These are phyloP conservation scores for Boletellus deceptivus DNA, from an alignment of 1,284 basidiomycete genomes.

Conservation along the genomic window DNA sequence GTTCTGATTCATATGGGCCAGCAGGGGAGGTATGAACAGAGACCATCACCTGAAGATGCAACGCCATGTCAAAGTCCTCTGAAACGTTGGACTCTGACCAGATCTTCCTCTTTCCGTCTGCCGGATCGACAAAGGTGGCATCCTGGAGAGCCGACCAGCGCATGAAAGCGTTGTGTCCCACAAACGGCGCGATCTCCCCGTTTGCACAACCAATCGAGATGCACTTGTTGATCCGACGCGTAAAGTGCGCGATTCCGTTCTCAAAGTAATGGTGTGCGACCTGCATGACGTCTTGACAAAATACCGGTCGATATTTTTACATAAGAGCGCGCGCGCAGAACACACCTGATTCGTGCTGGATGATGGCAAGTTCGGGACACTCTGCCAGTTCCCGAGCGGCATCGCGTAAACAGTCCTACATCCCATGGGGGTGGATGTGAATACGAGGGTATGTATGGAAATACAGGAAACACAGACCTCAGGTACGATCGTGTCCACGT, in stretches of 20 bases:
- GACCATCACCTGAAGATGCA: neutral
- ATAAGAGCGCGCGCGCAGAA: too few relatives aligned
- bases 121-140: neutral
- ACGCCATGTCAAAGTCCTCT: neutral
- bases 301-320: too few relatives aligned
- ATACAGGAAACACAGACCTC: constrained; percentile 31
- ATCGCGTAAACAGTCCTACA: neutral
- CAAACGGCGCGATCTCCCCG: neutral
- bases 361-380: too few relatives aligned
- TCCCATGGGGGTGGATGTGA: neutral
- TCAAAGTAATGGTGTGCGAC: neutral
- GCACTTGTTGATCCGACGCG: neutral
- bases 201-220: neutral
- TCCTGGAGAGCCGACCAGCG: neutral
- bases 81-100: neutral
- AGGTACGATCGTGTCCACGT: constrained; percentile 82
- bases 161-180: neutral
- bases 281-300: neutral
- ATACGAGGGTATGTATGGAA: too few relatives aligned
- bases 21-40: too few relatives aligned
- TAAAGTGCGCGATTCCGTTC: neutral
- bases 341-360: too few relatives aligned
- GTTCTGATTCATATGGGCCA: too few relatives aligned
- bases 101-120: neutral
- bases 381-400: too few relatives aligned